phyloP scores from a whole-genome alignment of 768 basidiomycete genomes.

The Pleurotus tuoliensis region DNA sequence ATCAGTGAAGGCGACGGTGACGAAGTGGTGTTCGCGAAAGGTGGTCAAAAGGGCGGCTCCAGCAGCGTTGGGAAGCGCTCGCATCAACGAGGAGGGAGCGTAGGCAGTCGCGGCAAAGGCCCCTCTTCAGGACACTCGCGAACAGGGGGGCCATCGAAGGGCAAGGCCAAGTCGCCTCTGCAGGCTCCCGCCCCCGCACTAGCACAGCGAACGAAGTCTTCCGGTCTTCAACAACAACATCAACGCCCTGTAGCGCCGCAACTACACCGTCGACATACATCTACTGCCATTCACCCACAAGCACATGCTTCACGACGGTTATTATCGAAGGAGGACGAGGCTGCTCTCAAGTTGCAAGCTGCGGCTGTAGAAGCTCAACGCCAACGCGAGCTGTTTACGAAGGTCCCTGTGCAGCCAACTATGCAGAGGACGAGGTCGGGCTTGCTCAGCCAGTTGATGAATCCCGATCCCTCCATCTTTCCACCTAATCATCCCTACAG shows the following conservation, averaged over 20 bases:
- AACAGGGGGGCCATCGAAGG: background rate
- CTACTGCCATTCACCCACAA: background rate
- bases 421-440: constrained; percentile 44
- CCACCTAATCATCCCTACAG: constrained; percentile 59
- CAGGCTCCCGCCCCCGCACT: background rate
- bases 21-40: constrained; percentile 17
- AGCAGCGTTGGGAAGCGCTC: constrained; percentile 10
- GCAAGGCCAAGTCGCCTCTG: background rate
- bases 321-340: constrained; percentile 14
- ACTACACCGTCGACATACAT: background rate
- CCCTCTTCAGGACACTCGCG: constrained; percentile 1
- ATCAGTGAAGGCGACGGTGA: constrained; percentile 37
- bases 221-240: background rate
- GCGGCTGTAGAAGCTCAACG: constrained; percentile 63
- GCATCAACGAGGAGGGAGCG: constrained; percentile 9
- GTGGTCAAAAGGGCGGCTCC: background rate
- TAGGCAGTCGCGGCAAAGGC: background rate
- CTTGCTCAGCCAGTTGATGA: constrained; percentile 63
- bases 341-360: constrained; percentile 29
- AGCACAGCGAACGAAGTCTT: background rate
- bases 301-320: background rate
- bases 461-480: constrained; percentile 62
- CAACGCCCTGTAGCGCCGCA: background rate
- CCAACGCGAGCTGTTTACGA: constrained; percentile 69
- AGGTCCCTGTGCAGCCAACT: constrained; percentile 50